A percentile compares a stretch with the other conserved stretches of the same genome.
Conservation (phyloP, 1,284 basidiomycete species). For the Termitomyces sp. region DNA sequence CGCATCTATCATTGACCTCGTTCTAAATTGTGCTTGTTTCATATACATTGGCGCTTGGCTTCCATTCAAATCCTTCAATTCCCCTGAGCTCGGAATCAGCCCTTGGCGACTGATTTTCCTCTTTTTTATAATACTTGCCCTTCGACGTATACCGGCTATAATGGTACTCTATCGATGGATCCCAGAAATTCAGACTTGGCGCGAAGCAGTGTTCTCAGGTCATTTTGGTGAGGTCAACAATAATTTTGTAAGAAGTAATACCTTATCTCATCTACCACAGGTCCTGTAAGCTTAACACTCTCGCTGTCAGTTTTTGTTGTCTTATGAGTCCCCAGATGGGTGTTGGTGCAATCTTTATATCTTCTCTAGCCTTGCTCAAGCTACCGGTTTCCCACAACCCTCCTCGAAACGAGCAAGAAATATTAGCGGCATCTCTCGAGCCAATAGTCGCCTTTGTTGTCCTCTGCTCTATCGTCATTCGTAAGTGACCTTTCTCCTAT, state of each 20-base stretch:
- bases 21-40: slow-evolving; percentile 84
- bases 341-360: slow-evolving; percentile 78
- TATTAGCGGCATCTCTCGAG: slow-evolving; percentile 65
- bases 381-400: slow-evolving; percentile 57
- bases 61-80: slow-evolving; percentile 69
- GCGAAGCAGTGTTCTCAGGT: slow-evolving; percentile 78
- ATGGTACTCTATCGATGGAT: slow-evolving; percentile 75
- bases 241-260: slow-evolving; percentile 9
- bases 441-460: slow-evolving; percentile 77
- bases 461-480: slow-evolving; percentile 42
- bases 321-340: slow-evolving; percentile 7
- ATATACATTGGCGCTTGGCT: slow-evolving; percentile 91
- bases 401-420: slow-evolving; percentile 62
- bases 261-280: slow-evolving; percentile 25
- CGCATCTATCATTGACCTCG: slow-evolving; percentile 82
- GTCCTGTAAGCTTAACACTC: slow-evolving; percentile 42
- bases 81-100: slow-evolving; percentile 56
- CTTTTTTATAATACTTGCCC: slow-evolving; percentile 57
- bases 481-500: not conserved
- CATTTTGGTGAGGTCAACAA: slow-evolving; percentile 65
- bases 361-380: slow-evolving; percentile 56
- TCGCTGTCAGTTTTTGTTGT: not conserved
- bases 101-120: slow-evolving; percentile 73
- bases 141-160: slow-evolving; percentile 76
- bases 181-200: slow-evolving; percentile 79